Base-by-base conservation (phyloP, 345 rosid genomes). In the Triadica sebifera region DNA sequence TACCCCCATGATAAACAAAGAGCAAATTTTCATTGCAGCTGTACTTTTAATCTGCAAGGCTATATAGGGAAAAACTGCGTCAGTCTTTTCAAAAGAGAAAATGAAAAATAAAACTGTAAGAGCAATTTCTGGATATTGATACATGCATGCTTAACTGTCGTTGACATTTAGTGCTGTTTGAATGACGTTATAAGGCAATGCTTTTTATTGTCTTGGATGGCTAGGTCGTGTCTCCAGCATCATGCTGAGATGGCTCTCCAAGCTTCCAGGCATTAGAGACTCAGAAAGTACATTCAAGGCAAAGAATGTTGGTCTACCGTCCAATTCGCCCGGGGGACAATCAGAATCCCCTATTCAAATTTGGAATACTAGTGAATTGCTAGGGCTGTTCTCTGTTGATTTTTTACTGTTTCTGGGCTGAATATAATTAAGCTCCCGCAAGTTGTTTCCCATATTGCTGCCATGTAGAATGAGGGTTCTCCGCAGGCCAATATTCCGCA, bases 171-270 rank as follows among this genome's bases (percentile, higher is more conserved):
- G 12, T 12, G 50, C n/a, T 5, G 10, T 39, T 10, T 37, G 61
- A 9, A 39, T 19, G 49, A 71, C 37, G 16, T 65, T 43, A 37
- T 77, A 11, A 64, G n/a, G 45, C 39, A 0, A 4, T 25, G 10
- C 22, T 22, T 34, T 56, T 56, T 0, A 20, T 24, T 52, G 56
- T 65, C 38, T 55, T 38, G 92, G 98, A 85, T 94, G 97, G 97
- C 97, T 60, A 83, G 92, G 88, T 67, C 92, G 43, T 92, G 98
- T 81, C 97, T 94, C 78, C 97, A 86, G 73, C 86, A 88, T 65
- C 97, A 94, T 50, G 85, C 97, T 1, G 93, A 92, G 86, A 87
- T 94, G 94, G 98, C 95, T 66, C 91, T 91, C 49, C 92, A 87
- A 87, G 91, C 95, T 80, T 92, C 97, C 34, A 89, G 77, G 91